phyloP scores from a whole-genome alignment of 805 yeast genomes.

The Candida endomychidarum region DNA sequence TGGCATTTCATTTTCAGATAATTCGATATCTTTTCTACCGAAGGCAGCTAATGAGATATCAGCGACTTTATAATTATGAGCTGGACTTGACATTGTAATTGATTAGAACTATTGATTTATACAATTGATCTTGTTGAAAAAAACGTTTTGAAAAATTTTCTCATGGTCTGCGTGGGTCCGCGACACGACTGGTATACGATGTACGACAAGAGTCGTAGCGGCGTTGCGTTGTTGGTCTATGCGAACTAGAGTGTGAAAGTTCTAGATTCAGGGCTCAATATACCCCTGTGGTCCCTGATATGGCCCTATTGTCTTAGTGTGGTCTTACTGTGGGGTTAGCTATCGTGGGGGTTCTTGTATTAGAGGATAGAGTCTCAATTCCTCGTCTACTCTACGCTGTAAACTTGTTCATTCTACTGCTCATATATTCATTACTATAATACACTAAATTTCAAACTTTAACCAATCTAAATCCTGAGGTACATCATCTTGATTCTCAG shows the following conservation, averaged over 20 bases:
- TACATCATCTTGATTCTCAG: slow-evolving; percentile 1
- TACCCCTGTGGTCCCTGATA: too few species aligned
- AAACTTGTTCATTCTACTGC: too few species aligned
- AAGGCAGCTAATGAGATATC: slow-evolving; percentile 98
- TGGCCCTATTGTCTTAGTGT: too few species aligned
- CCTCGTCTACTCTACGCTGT: too few species aligned
- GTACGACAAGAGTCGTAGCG: too few species aligned
- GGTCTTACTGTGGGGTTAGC: too few species aligned
- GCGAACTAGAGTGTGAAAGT: too few species aligned
- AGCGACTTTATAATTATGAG: slow-evolving; percentile 85
- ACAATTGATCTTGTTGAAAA: not conserved
- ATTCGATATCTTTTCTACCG: slow-evolving; percentile 99
- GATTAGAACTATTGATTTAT: not conserved
- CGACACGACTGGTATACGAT: not conserved
- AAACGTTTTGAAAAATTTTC: slow-evolving; percentile 11
- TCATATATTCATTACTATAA: slow-evolving; percentile 9
- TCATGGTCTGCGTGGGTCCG: not conserved
- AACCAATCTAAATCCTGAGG: slow-evolving; percentile 28
- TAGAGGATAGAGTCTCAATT: too few species aligned
- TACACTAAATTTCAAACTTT: slow-evolving; percentile 24
- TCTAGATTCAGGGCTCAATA: too few species aligned
- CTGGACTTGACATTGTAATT: slow-evolving; percentile 40
- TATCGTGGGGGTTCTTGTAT: too few species aligned
- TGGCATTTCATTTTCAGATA: slow-evolving; percentile 99
- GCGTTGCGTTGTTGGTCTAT: too few species aligned